phyloP scores from a whole-genome alignment of 306 rosid genomes.

The Sphenostylis stenocarpa region DNA sequence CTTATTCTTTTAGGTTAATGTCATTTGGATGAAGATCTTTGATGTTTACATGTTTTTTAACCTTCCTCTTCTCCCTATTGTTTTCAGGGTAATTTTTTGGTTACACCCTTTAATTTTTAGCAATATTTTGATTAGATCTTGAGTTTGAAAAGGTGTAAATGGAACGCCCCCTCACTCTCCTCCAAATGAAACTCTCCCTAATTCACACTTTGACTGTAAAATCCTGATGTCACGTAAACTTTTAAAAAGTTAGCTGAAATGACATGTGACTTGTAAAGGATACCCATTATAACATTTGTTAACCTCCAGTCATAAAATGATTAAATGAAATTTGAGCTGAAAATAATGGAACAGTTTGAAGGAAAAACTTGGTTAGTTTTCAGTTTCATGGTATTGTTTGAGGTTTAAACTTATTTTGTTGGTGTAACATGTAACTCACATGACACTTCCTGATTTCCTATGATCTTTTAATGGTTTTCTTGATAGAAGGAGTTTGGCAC shows the following conservation, averaged over 20 bases:
- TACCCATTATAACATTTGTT: conserved; percentile 8
- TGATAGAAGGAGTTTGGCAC: conserved; percentile 7
- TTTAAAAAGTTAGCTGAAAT: neutral
- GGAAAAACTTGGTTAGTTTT: conserved; percentile 17
- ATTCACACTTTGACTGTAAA: conserved; percentile 12
- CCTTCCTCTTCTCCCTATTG: conserved; percentile 22
- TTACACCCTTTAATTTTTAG: conserved; percentile 13
- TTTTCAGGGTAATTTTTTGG: neutral
- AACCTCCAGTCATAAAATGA: neutral
- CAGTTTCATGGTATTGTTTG: conserved; percentile 1
- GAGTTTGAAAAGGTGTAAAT: conserved; percentile 13
- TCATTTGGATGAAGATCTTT: conserved; percentile 22
- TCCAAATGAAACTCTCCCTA: neutral
- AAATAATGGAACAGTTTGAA: neutral
- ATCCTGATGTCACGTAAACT: neutral
- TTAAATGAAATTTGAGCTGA: neutral
- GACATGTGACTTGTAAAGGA: conserved; percentile 4
- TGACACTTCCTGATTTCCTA: conserved; percentile 2
- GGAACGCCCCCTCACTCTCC: conserved; percentile 7
- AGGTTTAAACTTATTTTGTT: conserved; percentile 19
- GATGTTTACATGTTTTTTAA: conserved; percentile 5
- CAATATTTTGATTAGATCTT: conserved; percentile 5
- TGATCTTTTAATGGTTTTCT: conserved; percentile 19
- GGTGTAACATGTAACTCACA: neutral
- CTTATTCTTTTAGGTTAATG: conserved; percentile 12